Base-by-base conservation (phyloP, 176 grass and related monocot species). In the Carex parvula region DNA sequence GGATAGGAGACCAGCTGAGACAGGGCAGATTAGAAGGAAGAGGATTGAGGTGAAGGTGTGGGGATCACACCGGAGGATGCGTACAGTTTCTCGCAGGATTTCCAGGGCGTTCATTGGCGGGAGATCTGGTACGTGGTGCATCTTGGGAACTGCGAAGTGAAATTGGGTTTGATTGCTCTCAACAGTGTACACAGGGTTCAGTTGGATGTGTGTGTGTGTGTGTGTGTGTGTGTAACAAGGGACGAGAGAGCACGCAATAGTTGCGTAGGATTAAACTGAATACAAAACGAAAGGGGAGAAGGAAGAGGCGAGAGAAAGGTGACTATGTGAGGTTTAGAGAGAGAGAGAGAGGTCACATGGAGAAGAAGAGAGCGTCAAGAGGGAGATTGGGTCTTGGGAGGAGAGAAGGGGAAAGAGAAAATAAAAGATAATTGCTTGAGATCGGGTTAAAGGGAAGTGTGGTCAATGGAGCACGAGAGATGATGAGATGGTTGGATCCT, bases 1-100 rank as follows among this genome's bases (percentile, higher is more conserved):
- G 82, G 89, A 97, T 70, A 97, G 92, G 82, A 97, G 85, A 81
- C 81, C 80, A 4, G 89, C 89, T 13, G 95, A 93, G 58, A 92
- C 95, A 61, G 95, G 95, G 86, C 92, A 98, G 74, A 98, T 85
- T 83, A 98, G 87, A 73, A 94, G 89, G 89, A 89, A 88, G 57
- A 98, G 92, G 55, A 88, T 80, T 57, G 88, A 84, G 42, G 89
- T 90, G 89, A 98, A 98, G 22, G 86, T 79, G 83, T 92, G 84
- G 37, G 95, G 92, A 77, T 98, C 92, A 2, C 86, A 85, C 16
- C 95, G 95, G 82, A 98, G 95, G 87, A 98, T 89, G 18, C 95
- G 88, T 66, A 93, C 89, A 18, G 95, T 91, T 88, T 98, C 92
- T 55, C 91, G 84, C 68, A 98, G 89, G 88, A 98, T 94, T 87